Evolutionary conservation across 352 stramenopile species (phyloP), one percentile per base, ranked within the genome.

Genomic region (Phytophthora citricola): DNA sequence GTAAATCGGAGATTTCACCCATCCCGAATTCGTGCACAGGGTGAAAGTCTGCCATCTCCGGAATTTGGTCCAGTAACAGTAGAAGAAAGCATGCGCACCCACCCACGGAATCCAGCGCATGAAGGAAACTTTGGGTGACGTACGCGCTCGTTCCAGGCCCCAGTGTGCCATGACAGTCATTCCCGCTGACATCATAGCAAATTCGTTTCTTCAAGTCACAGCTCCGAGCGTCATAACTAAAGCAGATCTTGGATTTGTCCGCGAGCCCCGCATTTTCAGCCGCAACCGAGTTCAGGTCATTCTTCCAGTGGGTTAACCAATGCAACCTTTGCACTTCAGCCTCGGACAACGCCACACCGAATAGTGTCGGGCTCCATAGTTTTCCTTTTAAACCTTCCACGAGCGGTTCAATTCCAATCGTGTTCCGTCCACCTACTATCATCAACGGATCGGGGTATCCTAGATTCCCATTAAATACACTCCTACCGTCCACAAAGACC

Each of bases 241-340:
- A 94, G 10, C 87, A 78, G 47, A 94, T 81, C 49, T 86, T 93
- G 41, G 86, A 92, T 52, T 94, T 93, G 62, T 93, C 85, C 2
- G 75, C 65, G 1, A 89, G 61, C 0, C 71, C 80, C 3, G 68
- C 66, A 44, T 94, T 93, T 57, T 94, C 82, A 6, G 84, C 85
- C 9, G 79, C 79, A 20, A 77, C 67, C 11, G 81, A 83, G 34
- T 74, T 80, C 26, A 91, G 20, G 56, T 89, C 76, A 49, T 71
- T 90, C 43, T 91, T 94, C 81, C 80, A 92, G 62, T 94, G 83
- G 0, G 85, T 81, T 29, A 72, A n/a, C 86, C 86, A 94, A 65
- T 93, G 82, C 3, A 94, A 70, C 36, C 77, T 79, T 60, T 90
- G 73, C 4, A 94, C 76, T 63, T 94, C 88, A 26, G 64, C 43